phyloP scores from a whole-genome alignment of 2,329 filamentous ascomycete genomes.

The Aspergillus caelatus region DNA sequence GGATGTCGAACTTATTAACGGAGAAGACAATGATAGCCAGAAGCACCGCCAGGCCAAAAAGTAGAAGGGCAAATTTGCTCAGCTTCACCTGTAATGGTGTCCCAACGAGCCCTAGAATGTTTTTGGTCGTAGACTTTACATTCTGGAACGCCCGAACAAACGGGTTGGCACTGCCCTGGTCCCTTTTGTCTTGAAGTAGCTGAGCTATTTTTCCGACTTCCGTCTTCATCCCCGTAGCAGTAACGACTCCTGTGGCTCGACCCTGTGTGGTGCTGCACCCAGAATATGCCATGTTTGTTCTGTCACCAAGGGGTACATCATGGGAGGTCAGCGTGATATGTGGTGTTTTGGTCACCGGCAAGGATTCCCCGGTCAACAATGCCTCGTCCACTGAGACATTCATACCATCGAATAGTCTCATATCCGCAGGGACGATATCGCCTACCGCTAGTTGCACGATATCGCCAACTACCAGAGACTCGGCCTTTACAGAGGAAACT shows the following conservation, averaged over 20 bases:
- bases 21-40: slow-evolving; percentile 66
- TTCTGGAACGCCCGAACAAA: slow-evolving; percentile 38
- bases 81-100: slow-evolving; percentile 85
- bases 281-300: slow-evolving; percentile 63
- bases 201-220: slow-evolving; percentile 64
- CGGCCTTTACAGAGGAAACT: slow-evolving; percentile 54
- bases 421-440: slow-evolving; percentile 62
- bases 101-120: slow-evolving; percentile 60
- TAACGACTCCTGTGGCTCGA: slow-evolving; percentile 60
- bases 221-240: slow-evolving; percentile 63
- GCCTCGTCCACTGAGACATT: slow-evolving; percentile 75
- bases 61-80: slow-evolving; percentile 78
- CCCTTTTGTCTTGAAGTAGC: slow-evolving; percentile 56
- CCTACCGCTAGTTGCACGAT: slow-evolving; percentile 56
- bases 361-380: slow-evolving; percentile 63
- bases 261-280: slow-evolving; percentile 64
- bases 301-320: slow-evolving; percentile 55
- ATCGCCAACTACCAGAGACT: slow-evolving; percentile 63
- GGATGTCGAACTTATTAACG: slow-evolving; percentile 59
- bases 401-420: slow-evolving; percentile 60
- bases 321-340: slow-evolving; percentile 28
- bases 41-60: slow-evolving; percentile 72
- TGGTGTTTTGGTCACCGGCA: slow-evolving; percentile 59
- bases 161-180: slow-evolving; percentile 13
- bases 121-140: slow-evolving; percentile 50